These are phyloP conservation scores for Cyclocybe cylindracea DNA, from an alignment of 768 basidiomycete species.

Conservation along the genomic window DNA sequence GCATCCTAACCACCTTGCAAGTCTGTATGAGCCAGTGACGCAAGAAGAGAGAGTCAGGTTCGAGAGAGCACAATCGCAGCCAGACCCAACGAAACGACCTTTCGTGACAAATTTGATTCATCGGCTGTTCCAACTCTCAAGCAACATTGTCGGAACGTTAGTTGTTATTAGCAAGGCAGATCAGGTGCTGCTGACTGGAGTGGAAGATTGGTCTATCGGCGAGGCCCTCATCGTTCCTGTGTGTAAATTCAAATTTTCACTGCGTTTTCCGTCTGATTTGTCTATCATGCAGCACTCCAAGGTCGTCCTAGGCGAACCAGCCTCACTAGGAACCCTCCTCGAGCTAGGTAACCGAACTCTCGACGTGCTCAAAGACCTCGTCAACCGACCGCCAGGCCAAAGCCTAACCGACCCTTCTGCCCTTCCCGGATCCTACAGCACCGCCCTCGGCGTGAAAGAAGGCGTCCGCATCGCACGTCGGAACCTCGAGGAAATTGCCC, in stretches of 20 bases:
- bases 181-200: constrained; percentile 58
- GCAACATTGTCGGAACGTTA: constrained; percentile 69
- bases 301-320: constrained; percentile 77
- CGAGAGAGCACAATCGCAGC: constrained; percentile 60
- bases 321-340: constrained; percentile 85
- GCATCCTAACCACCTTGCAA: constrained; percentile 87
- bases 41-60: constrained; percentile 69
- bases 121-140: constrained; percentile 67
- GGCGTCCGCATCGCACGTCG: constrained; percentile 59
- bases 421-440: constrained; percentile 26
- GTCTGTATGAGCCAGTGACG: constrained; percentile 78
- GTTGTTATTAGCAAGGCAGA: constrained; percentile 73
- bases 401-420: constrained; percentile 39
- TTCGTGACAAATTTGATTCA: constrained; percentile 72
- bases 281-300: constrained; percentile 68
- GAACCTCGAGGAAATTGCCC: constrained; percentile 65
- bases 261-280: not conserved
- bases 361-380: constrained; percentile 71
- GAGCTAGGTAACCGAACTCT: constrained; percentile 79
- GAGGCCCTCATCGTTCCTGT: constrained; percentile 77
- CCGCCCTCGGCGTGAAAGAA: constrained; percentile 52
- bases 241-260: constrained; percentile 25
- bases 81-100: constrained; percentile 70
- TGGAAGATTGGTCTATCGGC: constrained; percentile 71
- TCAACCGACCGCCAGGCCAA: constrained; percentile 60